Evolutionary conservation across 768 basidiomycete genomes (phyloP), one percentile per base, ranked within the genome.

Genomic region (Mycena maculata): DNA sequence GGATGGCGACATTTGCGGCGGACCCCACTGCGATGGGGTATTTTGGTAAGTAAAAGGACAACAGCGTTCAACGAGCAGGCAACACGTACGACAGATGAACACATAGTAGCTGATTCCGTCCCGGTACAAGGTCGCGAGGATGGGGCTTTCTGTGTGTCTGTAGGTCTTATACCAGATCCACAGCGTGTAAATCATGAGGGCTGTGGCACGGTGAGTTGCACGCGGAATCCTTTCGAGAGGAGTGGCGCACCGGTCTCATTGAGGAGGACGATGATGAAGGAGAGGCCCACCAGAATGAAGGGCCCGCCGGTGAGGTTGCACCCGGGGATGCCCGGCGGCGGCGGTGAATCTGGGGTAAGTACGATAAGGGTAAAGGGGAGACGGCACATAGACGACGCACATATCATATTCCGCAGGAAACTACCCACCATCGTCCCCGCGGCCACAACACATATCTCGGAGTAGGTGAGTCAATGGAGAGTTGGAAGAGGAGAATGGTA

Each of bases 81-180:
- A 2, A 33, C 2, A 47, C 67, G 25, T 25, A 63, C 61, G 3
- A 50, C 18, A 50, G 0, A 63, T 30, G n/a, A 65, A 57, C 6
- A 61, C 25, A 22, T 45, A 69, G 44, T 69, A 69, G 6, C n/a
- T 45, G 20, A 69, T 39, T 1, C 68, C 68, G 44, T 69, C 68
- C 4, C 55, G 68, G 48, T 56, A 65, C 16, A 69, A 42, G 1
- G 68, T 65, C 11, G 16, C n/a, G 25, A 69, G n/a, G 20, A 69
- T 18, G 5, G 60, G 59, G 31, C 41, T 65, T 13, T 4, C 13
- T 2, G 42, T 28, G 41, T 62, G 41, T 2, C 63, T 58, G 45
- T 65, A 69, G 5, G 42, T 42, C 12, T 53, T 55, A 23, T 55
- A 0, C 13, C 54, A 54, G 25, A 69, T 30, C 33, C 41, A 55